Evolutionary conservation across 1,139 yeast species (phyloP).

Genomic region (Pichia sp.): DNA sequence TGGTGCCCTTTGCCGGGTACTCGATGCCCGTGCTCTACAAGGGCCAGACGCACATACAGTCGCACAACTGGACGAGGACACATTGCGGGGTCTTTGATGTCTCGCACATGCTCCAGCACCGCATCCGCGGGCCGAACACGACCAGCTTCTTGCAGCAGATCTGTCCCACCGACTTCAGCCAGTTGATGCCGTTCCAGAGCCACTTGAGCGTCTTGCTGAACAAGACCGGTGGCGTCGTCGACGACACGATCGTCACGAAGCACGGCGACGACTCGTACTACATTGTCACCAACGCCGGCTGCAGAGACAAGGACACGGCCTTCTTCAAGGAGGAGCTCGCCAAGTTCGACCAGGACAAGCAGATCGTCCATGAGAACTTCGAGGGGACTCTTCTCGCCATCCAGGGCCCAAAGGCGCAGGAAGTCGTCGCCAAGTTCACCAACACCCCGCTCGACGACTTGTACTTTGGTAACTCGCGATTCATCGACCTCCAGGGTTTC

Average conservation of each 20-base stretch:
- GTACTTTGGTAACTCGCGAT: conserved; percentile 70
- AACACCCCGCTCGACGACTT: conserved; percentile 53
- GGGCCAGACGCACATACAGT: conserved; percentile 79
- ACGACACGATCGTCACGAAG: conserved; percentile 88
- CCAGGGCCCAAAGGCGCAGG: conserved; percentile 84
- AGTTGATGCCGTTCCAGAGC: conserved; percentile 53
- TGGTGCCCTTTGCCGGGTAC: conserved; percentile 94
- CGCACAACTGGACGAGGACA: conserved; percentile 89
- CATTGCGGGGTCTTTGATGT: conserved; percentile 93
- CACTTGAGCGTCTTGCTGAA: conserved; percentile 78
- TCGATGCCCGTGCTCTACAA: conserved; percentile 90
- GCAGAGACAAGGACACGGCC: conserved; percentile 71
- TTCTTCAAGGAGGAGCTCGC: conserved; percentile 55
- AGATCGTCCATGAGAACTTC: conserved; percentile 57
- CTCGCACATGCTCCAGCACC: conserved; percentile 94
- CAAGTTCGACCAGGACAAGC: conserved; percentile 36
- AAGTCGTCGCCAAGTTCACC: conserved; percentile 61
- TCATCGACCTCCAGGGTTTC: conserved; percentile 45
- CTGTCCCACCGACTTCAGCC: conserved; percentile 76
- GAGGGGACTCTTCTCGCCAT: conserved; percentile 80
- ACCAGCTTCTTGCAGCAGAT: conserved; percentile 67
- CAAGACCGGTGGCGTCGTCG: conserved; percentile 75
- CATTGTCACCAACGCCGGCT: conserved; percentile 96
- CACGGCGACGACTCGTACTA: conserved; percentile 73
- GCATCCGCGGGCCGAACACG: conserved; percentile 63